These are phyloP conservation scores for Wickerhamomyces queroliae DNA, from an alignment of 805 yeast genomes.

Conservation along the genomic window DNA sequence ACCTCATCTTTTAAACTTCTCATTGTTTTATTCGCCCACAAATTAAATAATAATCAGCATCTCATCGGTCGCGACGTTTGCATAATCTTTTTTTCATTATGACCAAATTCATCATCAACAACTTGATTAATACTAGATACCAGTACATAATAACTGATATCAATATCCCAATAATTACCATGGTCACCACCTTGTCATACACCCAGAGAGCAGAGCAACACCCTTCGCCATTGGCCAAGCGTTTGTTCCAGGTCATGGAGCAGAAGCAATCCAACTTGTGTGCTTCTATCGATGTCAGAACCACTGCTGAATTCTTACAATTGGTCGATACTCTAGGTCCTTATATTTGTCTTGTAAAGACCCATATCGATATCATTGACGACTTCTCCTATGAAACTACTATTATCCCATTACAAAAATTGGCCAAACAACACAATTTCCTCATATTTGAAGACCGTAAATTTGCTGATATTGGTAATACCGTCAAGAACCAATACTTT, in stretches of 20 bases:
- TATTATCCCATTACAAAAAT: constrained; percentile 60
- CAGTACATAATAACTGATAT: neutral
- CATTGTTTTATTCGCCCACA: neutral
- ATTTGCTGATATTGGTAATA: constrained; percentile 97
- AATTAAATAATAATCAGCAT: too few relatives aligned
- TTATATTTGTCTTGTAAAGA: constrained; percentile 82
- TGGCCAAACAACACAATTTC: constrained; percentile 80
- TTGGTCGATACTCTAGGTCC: constrained; percentile 86
- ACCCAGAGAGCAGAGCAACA: constrained; percentile 65
- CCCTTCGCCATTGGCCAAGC: constrained; percentile 72
- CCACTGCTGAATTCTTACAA: constrained; percentile 66
- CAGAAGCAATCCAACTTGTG: constrained; percentile 82
- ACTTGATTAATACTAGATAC: neutral
- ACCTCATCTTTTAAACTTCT: neutral
- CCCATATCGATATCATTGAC: constrained; percentile 89
- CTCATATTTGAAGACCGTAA: constrained; percentile 95
- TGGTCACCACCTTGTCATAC: constrained; percentile 38
- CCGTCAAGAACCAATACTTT: constrained; percentile 89
- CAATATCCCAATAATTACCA: neutral
- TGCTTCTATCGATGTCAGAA: constrained; percentile 88
- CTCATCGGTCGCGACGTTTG: too few relatives aligned
- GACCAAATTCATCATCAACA: constrained; percentile 1
- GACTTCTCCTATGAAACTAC: constrained; percentile 84
- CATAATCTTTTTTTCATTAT: neutral
- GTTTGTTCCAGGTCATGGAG: constrained; percentile 70